phyloP scores from a whole-genome alignment of 805 yeast genomes.

The Pichia kluyveri region DNA sequence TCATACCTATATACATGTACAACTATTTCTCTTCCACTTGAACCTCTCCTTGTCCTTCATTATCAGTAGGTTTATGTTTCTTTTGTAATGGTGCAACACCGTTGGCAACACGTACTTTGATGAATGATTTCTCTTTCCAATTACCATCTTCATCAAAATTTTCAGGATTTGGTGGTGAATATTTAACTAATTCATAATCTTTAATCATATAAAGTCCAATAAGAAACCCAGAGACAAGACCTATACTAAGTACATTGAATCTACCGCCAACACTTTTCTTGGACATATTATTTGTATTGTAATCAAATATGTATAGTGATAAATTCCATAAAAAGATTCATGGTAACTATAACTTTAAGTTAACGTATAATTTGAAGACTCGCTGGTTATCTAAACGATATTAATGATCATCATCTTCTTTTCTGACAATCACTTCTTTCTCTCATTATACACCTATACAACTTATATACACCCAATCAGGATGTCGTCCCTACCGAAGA shows the following conservation, averaged over 20 bases:
- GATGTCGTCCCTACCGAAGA: conserved; percentile 65
- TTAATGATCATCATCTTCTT: not conserved
- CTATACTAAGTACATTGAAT: conserved; percentile 19
- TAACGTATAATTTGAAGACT: too few relatives aligned
- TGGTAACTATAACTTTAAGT: too few relatives aligned
- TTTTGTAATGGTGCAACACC: conserved; percentile 29
- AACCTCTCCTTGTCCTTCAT: too few relatives aligned
- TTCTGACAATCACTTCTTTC: not conserved
- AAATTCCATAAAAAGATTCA: too few relatives aligned
- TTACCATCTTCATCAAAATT: conserved; percentile 31
- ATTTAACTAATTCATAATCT: conserved; percentile 31
- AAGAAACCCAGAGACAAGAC: conserved; percentile 20
- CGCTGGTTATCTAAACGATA: too few relatives aligned
- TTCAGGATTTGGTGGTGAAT: conserved; percentile 30
- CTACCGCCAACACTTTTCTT: conserved; percentile 21
- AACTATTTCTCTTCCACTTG: too few relatives aligned
- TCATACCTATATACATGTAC: too few relatives aligned
- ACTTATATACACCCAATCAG: not conserved
- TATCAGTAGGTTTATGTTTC: conserved; percentile 10
- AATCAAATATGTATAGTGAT: too few relatives aligned
- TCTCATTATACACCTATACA: not conserved
- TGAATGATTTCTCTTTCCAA: conserved; percentile 27
- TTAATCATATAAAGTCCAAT: conserved; percentile 21
- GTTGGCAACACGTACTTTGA: conserved; percentile 28
- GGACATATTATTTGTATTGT: conserved; percentile 5